A percentile compares a stretch with the other conserved stretches of the same genome.
Conservation (phyloP, 2,329 filamentous ascomycete species). For the Fusarium virguliforme region DNA sequence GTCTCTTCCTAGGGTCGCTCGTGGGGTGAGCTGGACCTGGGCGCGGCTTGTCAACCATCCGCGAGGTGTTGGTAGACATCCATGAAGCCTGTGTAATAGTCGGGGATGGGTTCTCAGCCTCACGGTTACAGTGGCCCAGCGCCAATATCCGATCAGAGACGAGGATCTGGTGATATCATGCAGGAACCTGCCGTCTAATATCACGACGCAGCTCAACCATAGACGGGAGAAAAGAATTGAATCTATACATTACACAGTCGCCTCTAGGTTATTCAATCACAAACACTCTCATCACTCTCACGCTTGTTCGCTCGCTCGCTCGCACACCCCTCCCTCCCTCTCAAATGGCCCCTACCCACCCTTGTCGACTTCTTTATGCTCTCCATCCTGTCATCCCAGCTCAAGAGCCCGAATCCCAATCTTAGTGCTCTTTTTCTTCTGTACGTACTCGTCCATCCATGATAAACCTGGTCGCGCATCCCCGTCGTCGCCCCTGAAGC, state of each 20-base stretch:
- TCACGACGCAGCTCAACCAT: constrained; percentile 3
- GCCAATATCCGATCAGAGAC: constrained; percentile 18
- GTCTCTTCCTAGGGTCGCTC: constrained; percentile 13
- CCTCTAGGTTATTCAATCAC: constrained; percentile 27
- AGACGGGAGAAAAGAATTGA: constrained; percentile 1
- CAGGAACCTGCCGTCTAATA: constrained; percentile 25
- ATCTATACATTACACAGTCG: constrained; percentile 19
- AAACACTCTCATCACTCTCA: constrained; percentile 1
- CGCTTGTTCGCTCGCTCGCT: neutral
- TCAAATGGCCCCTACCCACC: constrained; percentile 28
- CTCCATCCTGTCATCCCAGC: constrained; percentile 35
- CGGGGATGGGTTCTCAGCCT: constrained; percentile 35
- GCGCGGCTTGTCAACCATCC: constrained; percentile 18
- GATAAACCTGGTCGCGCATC: constrained; percentile 46
- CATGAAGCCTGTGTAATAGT: neutral
- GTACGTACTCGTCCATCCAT: constrained; percentile 30
- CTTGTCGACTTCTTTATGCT: constrained; percentile 42
- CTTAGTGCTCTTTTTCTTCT: constrained; percentile 38
- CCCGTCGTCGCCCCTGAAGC: constrained; percentile 47
- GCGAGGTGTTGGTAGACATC: constrained; percentile 4
- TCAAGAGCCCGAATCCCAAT: constrained; percentile 42
- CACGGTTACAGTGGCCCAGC: constrained; percentile 26
- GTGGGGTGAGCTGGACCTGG: constrained; percentile 15
- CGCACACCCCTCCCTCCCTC: constrained; percentile 24
- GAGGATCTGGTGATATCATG: constrained; percentile 10